Conservation (phyloP, 163 green algal species). For the Scenedesmus sp. region DNA sequence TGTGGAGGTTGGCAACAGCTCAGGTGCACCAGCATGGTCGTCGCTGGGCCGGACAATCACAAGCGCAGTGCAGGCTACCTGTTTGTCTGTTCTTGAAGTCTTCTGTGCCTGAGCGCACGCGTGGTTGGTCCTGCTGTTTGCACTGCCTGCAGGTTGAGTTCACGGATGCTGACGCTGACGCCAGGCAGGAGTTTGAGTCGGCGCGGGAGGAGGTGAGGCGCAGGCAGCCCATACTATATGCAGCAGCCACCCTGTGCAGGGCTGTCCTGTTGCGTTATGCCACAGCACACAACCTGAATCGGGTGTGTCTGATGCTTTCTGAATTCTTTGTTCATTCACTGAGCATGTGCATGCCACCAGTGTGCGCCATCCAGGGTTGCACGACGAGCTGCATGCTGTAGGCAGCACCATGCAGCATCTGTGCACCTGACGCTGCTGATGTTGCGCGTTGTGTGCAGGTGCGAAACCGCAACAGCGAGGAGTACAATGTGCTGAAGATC, state of each 20-base stretch:
- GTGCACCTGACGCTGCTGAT: not conserved
- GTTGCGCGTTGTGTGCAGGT: slow-evolving; percentile 52
- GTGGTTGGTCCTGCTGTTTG: not conserved
- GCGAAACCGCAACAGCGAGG: slow-evolving; percentile 89
- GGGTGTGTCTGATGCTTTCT: too few species aligned
- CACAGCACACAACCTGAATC: not conserved
- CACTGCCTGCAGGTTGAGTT: slow-evolving; percentile 71
- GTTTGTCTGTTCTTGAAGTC: too few species aligned
- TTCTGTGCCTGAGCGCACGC: too few species aligned
- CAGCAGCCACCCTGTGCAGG: not conserved
- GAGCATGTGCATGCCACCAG: not conserved
- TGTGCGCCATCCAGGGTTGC: not conserved
- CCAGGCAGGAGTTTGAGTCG: slow-evolving; percentile 75
- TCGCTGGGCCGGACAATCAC: too few species aligned
- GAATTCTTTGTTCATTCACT: too few species aligned
- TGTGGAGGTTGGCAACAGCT: not conserved
- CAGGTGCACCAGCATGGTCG: not conserved
- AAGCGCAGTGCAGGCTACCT: too few species aligned
- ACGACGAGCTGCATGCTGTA: not conserved
- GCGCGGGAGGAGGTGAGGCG: slow-evolving; percentile 60
- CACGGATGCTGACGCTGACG: slow-evolving; percentile 71
- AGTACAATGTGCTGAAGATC: slow-evolving; percentile 95
- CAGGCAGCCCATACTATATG: not conserved
- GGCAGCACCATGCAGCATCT: not conserved
- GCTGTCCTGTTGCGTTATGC: not conserved